A percentile compares a stretch with the other conserved stretches of the same genome.
phyloP scores from a whole-genome alignment of 2,329 filamentous ascomycete species.

The Colletotrichum filicis region DNA sequence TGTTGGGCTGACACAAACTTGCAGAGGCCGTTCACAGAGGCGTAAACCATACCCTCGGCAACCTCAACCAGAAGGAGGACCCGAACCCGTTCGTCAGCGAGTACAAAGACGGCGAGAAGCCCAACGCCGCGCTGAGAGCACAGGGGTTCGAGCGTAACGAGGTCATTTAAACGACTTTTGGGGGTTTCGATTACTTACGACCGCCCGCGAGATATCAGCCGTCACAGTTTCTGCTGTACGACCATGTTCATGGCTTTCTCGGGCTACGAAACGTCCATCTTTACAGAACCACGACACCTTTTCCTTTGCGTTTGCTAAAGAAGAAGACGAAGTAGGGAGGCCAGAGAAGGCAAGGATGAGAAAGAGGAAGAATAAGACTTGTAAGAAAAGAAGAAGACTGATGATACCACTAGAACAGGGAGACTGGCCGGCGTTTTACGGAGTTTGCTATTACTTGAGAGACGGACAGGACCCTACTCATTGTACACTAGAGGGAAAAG shows the following conservation, averaged over 20 bases:
- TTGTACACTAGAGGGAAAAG: constrained; percentile 23
- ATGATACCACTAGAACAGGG: constrained; percentile 29
- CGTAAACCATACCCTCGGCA: constrained; percentile 94
- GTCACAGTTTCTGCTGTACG: not conserved
- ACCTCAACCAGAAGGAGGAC: constrained; percentile 85
- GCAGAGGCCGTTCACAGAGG: constrained; percentile 87
- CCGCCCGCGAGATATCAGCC: not conserved
- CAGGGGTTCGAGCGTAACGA: constrained; percentile 87
- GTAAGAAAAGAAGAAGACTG: not conserved
- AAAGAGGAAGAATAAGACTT: not conserved
- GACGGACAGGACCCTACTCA: constrained; percentile 16
- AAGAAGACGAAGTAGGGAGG: not conserved
- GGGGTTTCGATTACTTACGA: not conserved
- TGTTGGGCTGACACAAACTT: not conserved
- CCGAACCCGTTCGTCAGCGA: constrained; percentile 91
- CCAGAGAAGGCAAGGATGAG: not conserved
- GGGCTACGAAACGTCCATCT: not conserved
- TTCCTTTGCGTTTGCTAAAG: not conserved
- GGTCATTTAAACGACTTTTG: constrained; percentile 63
- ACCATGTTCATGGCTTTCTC: no score
- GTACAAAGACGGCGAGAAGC: constrained; percentile 78
- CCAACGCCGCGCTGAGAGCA: constrained; percentile 73
- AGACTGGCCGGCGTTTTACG: constrained; percentile 19
- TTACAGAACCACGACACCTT: not conserved
- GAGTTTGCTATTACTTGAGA: not conserved